Evolutionary conservation across 2,329 filamentous ascomycete genomes (phyloP), one percentile per base, ranked within the genome.

Genomic region (Hortaea werneckii): DNA sequence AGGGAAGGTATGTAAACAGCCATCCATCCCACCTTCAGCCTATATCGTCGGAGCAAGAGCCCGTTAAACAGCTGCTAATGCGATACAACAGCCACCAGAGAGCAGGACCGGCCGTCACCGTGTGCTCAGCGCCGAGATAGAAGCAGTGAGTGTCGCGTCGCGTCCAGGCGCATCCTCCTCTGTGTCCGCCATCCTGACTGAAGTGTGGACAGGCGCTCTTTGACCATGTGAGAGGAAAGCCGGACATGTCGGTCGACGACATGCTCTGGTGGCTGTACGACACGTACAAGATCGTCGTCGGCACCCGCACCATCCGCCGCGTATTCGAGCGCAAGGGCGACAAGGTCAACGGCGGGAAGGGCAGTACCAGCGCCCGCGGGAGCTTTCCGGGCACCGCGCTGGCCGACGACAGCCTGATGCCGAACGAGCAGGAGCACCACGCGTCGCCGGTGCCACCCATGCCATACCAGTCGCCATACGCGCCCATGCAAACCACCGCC

Each of bases 181-280:
- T 6, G 38, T 34, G 29, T 5, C 30, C 40, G 38, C 32, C 34
- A 29, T 32, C 29, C 38, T 37, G 46, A 45, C 29, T 29, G 9
- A 41, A 35, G 8, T 9, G 13, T 5, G 13, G 5, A 13, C 35
- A 52, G 50, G 43, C 42, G 4, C 56, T 65, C 12, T 61, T 63
- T 52, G 58, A 63, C 41, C 56, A 63, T 55, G 58, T 62, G 26
- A 58, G 58, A 32, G 51, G 56, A 37, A 61, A 63, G 41, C 61
- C 60, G 42, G 59, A 62, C 30, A 54, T 63, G 54, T 59, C 59
- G 8, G 61, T 64, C 40, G 62, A 65, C 42, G 62, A 65, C 46
- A 65, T 65, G 61, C 54, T 64, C 8, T 65, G 62, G 62, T 65
- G 62, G 61, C 50, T 65, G 6, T 63, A 64, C 53, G 61, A 65